Base-by-base conservation (phyloP, 331 rosid genomes). In the Stylosanthes scabra region DNA sequence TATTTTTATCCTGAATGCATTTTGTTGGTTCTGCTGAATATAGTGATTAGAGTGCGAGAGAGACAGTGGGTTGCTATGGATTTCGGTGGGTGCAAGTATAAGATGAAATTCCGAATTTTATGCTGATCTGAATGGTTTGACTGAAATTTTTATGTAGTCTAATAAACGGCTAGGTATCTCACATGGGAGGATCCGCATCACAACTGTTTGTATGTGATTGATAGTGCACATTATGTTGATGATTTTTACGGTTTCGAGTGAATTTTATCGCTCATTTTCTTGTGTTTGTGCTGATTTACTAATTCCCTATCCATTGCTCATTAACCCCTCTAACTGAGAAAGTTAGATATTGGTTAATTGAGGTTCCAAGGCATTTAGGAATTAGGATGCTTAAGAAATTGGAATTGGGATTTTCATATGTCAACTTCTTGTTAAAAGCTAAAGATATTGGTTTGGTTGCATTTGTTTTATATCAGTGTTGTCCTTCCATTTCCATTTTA, bases 341-440 rank as follows among this genome's bases (percentile, higher is more conserved):
- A 59, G 66, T 27, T 67, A 56, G 37, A 60, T 59, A 9, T 63
- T 72, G 61, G 20, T 72, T 58, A 52, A n/a, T 76, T 57, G 46
- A 37, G 44, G 39, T 62, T 62, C 25, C 60, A 12, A 63, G 47
- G n/a, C 66, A 46, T 37, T 12, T 25, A 51, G 47, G 59, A 71
- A n/a, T n/a, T n/a, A n/a, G n/a, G n/a, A n/a, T 11, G 71, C 27
- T 74, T 78, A 41, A 58, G 63, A 75, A 67, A n/a, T 40, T 46
- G 47, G 50, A 11, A 45, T 66, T 16, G 39, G 57, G 74, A 72
- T 78, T 31, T 71, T n/a, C n/a, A n/a, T n/a, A n/a, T n/a, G n/a
- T n/a, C n/a, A n/a, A n/a, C n/a, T n/a, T n/a, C n/a, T n/a, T n/a
- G n/a, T n/a, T n/a, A 44, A 20, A 13, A 63, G 13, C 63, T 39